Evolutionary conservation across 2,329 filamentous ascomycete species (phyloP).

Genomic region (Coleophoma cylindrospora): DNA sequence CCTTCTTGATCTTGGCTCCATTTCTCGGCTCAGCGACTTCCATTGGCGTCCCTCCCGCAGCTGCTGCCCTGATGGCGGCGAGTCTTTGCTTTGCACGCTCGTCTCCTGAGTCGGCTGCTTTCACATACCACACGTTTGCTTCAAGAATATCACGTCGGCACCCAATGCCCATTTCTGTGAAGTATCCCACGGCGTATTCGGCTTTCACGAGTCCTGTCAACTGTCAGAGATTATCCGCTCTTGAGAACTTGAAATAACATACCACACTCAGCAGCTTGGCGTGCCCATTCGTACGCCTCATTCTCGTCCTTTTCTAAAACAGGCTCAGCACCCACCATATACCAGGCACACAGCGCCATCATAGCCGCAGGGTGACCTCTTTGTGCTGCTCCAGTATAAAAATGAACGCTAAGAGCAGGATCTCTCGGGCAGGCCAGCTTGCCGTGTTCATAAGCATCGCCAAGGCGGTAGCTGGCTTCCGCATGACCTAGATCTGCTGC

Average conservation of each 20-base stretch:
- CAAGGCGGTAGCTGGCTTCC: constrained; percentile 81
- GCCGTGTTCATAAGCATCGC: constrained; percentile 96
- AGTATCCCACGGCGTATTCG: constrained; percentile 94
- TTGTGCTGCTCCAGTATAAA: constrained; percentile 91
- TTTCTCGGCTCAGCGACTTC: constrained; percentile 21
- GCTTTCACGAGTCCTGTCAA: constrained; percentile 46
- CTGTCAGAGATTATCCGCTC: constrained; percentile 56
- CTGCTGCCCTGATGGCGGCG: constrained; percentile 79
- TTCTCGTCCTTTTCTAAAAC: constrained; percentile 92
- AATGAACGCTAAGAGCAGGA: constrained; percentile 90
- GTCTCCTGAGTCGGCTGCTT: constrained; percentile 87
- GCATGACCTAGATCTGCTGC: constrained; percentile 87
- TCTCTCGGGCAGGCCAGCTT: constrained; percentile 82
- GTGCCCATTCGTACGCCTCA: constrained; percentile 96
- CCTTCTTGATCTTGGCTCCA: constrained; percentile 23
- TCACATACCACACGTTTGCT: constrained; percentile 98
- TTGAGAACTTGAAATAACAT: constrained; percentile 67
- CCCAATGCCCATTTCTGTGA: constrained; percentile 97
- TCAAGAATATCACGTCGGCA: constrained; percentile 92
- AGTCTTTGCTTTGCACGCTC: constrained; percentile 84
- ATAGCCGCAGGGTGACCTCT: constrained; percentile 79
- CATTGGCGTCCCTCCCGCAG: constrained; percentile 38
- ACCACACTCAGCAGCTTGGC: constrained; percentile 81
- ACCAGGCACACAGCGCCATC: constrained; percentile 99
- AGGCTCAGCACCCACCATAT: constrained; percentile 89